Evolutionary conservation across 176 grass and related monocot genomes (phyloP), one percentile per base, ranked within the genome.

Genomic region (Echinochloa phyllopogon): DNA sequence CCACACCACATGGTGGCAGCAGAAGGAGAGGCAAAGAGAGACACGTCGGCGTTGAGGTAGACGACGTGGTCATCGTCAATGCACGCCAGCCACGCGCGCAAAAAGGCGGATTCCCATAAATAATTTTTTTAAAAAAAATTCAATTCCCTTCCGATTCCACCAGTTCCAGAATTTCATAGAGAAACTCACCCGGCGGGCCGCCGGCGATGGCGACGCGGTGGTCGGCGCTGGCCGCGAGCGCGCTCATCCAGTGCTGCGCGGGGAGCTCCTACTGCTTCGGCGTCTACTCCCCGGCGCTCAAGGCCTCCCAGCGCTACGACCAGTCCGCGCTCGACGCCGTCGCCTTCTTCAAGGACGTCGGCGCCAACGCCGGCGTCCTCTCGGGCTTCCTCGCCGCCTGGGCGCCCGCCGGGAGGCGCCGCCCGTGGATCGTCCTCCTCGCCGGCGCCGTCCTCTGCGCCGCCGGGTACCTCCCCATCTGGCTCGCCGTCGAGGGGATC

Each of bases 331-430:
- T 98, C 75, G 88, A 98, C 79, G 80, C 71, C 15, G 92, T 98
- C 84, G 88, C 95, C 82, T 93, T 93, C 92, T 98, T 95, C 95
- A 98, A 98, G 86, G 92, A 98, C 84, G 25, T 98, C 58, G 95
- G 95, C 53, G 92, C 95, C 75, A 98, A 98, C 88, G 91, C 77
- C 59, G 95, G 95, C 37, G 73, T 97, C 52, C 95, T 91, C 69
- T 94, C 95, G 23, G 95, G 95, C 3, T 8, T 94, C 63, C 90
- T 97, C 50, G 60, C 79, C 75, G 86, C 95, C 6, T 97, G 87
- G 90, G 77, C 86, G 10, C 90, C 85, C 36, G 11, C 42, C 2
- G 69, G 72, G 0, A 75, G 60, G 27, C 84, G 86, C 0, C 78
- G 85, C 0, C 84, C 92, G 11, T 98, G 90, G 84, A 0, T 93